Evolutionary conservation across 148 eudicot genomes (phyloP).

Genomic region (Nepenthes gracilis): DNA sequence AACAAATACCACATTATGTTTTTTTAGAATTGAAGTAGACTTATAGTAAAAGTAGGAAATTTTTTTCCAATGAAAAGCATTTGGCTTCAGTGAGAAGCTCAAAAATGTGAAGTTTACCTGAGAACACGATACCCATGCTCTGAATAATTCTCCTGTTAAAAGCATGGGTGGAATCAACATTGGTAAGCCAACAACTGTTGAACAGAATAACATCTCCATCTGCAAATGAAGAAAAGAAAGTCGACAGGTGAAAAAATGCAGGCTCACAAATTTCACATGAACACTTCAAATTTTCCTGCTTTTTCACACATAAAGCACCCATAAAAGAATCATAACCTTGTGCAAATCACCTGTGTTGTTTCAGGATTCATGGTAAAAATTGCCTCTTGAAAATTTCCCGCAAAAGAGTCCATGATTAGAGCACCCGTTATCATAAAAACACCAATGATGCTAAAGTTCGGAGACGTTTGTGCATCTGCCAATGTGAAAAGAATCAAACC

Average conservation of each 20-base stretch:
- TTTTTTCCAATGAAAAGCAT: background rate
- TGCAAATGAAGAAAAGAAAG: constrained; percentile 8
- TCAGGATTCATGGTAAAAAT: constrained; percentile 81
- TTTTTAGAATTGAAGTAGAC: too few relatives aligned
- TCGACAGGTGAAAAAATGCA: background rate
- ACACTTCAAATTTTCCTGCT: background rate
- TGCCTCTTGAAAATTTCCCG: constrained; percentile 89
- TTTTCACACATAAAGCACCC: background rate
- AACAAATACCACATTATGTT: too few relatives aligned
- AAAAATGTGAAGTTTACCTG: constrained; percentile 30
- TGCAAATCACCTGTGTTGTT: constrained; percentile 63
- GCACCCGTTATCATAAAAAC: constrained; percentile 83
- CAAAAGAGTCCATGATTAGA: constrained; percentile 76
- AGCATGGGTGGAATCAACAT: constrained; percentile 91
- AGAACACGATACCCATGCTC: constrained; percentile 71
- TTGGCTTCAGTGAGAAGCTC: background rate
- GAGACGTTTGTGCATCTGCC: constrained; percentile 89
- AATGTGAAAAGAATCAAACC: constrained; percentile 89
- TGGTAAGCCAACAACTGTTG: constrained; percentile 85
- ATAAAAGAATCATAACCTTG: constrained; percentile 2
- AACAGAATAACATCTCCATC: constrained; percentile 96
- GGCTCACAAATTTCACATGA: constrained; percentile 10
- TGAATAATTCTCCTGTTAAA: constrained; percentile 70
- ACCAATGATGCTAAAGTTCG: constrained; percentile 76
- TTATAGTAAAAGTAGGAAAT: too few relatives aligned